Base-by-base conservation (phyloP, 1,139 yeast genomes). In the Protomyces arabidopsidicola region DNA sequence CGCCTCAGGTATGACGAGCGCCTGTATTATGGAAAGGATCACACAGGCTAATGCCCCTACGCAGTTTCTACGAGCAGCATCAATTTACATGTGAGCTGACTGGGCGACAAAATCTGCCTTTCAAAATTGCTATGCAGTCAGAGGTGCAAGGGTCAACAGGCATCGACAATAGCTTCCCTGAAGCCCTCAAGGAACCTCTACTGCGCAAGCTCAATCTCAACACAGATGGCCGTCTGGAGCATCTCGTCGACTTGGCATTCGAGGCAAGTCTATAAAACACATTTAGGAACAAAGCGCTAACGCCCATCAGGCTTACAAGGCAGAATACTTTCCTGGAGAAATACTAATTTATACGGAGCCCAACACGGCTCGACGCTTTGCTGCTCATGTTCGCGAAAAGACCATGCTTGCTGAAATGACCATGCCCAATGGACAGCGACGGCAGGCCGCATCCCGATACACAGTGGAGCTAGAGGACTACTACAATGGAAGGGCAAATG, bases 301-400 rank as follows among this genome's bases (percentile, higher is more conserved):
- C 70, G 10, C 9, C 8, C 9, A n/a, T 12, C 22, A 51, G 62
- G 81, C 81, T 57, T 89, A 91, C 76, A 88, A 88, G 70, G 83
- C 81, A 69, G 96, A 90, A 71, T 93, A 85, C 72, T 93, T 87
- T 72, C 97, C 97, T 0, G 98, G 98, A 8, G 98, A 93, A 74
- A 78, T 81, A 8, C 91, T 90, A 9, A 82, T 81, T 68, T 75
- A 75, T 63, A 70, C 77, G 24, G 70, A 74, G 18, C 48, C 48
- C 48, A 5, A 42, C 24, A 42, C 48, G 10, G 48, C 48, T 10
- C 48, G 48, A 10, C 48, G 48, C 20, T 16, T 18, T n/a, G 79
- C 79, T 50, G 88, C 86, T 60, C 71, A 82, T 9, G 79, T 86
- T 45, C 81, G 85, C 65, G 90, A 86, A 71, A 85, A 76, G 67